phyloP scores from a whole-genome alignment of 2,329 filamentous ascomycete species.

The Ophiostoma triangulosporum region DNA sequence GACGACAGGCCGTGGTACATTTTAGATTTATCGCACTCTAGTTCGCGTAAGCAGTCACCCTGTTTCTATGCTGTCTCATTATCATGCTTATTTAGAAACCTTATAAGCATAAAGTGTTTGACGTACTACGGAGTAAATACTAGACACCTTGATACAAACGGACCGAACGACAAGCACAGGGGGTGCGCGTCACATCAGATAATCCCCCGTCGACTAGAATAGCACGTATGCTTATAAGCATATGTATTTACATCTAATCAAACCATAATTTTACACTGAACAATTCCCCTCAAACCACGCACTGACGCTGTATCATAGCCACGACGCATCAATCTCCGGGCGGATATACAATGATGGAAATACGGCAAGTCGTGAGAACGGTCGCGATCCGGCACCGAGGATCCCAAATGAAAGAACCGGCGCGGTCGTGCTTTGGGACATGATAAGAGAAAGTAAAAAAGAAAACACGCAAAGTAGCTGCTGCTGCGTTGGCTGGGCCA shows the following conservation, averaged over 20 bases:
- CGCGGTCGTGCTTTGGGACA: no score
- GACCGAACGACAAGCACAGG: neutral
- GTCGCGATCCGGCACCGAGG: no score
- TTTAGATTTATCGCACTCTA: no score
- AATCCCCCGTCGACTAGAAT: neutral
- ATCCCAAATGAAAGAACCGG: no score
- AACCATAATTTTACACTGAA: neutral
- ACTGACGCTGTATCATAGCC: neutral
- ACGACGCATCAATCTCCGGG: neutral
- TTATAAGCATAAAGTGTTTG: no score
- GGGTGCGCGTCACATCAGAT: neutral
- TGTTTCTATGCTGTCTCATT: neutral
- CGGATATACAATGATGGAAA: neutral
- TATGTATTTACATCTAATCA: neutral
- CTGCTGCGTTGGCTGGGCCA: no score
- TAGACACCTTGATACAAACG: neutral
- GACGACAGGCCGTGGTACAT: no score
- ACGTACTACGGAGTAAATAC: neutral
- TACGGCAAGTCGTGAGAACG: neutral
- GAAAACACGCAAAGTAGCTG: no score
- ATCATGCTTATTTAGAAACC: neutral
- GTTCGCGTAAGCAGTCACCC: no score
- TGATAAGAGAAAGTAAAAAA: no score
- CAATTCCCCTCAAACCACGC: neutral
- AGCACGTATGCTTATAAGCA: neutral